Base-by-base conservation (phyloP, 768 basidiomycete genomes). In the Kwoniella newhampshirensis region DNA sequence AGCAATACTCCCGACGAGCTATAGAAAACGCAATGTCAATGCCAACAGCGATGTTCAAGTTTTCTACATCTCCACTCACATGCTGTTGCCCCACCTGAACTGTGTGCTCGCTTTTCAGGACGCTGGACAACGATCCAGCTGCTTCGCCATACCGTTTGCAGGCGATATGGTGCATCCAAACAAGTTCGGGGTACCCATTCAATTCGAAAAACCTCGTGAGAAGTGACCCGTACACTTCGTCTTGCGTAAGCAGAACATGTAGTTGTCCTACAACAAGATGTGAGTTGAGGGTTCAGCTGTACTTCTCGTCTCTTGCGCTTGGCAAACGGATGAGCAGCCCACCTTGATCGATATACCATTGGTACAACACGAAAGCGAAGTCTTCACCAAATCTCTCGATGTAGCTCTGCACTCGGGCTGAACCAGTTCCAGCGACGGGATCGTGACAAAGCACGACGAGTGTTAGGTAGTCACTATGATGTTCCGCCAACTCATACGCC, bases 281-380 rank as follows among this genome's bases (percentile, higher is more conserved):
- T 32, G 32, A 6, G 13, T 13, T 48, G 15, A 57, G 53, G 36
- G 46, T 40, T 20, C n/a, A n/a, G n/a, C n/a, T n/a, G n/a, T n/a
- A n/a, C n/a, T n/a, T n/a, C n/a, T n/a, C n/a, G n/a, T n/a, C n/a
- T n/a, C n/a, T n/a, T n/a, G n/a, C n/a, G n/a, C n/a, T n/a, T n/a
- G n/a, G n/a, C n/a, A n/a, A n/a, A n/a, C n/a, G n/a, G n/a, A n/a
- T n/a, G n/a, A 32, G 9, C 21, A 18, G 72, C 82, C 41, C 54
- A 88, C 90, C 89, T 62, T 92, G 86, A 63, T 91, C 88, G 47
- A 94, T 87, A 74, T 90, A 94, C 88, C 88, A 96, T 68, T 85
- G 83, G 70, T 89, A 93, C n/a, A 96, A 80, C 68, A 90, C 86
- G n/a, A 81, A 84, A 0, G 91, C 87, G 63, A 97, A 98, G 12